Evolutionary conservation across 192 early-diverging fungal species (phyloP).

Genomic region (Pecoramyces ruminantium): DNA sequence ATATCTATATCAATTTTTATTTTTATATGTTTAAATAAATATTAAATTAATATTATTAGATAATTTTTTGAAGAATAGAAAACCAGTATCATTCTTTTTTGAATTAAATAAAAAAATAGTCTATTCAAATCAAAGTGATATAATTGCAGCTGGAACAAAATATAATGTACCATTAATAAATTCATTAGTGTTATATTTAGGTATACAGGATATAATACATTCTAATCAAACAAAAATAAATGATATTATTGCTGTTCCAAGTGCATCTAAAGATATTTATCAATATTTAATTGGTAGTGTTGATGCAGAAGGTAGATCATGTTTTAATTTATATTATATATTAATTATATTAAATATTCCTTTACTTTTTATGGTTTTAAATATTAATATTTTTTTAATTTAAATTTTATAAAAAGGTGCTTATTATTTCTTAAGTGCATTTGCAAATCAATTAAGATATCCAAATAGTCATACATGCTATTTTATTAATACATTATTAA

Average conservation of each 20-base stretch:
- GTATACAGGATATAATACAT: constrained; percentile 54
- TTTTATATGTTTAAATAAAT: no score
- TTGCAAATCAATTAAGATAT: constrained; percentile 92
- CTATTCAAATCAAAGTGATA: constrained; percentile 7
- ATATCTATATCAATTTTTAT: no score
- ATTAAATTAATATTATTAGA: no score
- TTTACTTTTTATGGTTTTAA: no score
- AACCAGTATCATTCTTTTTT: constrained; percentile 34
- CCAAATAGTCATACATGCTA: constrained; percentile 95
- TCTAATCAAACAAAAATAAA: constrained; percentile 5
- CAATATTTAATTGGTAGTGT: constrained; percentile 55
- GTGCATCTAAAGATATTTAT: constrained; percentile 68
- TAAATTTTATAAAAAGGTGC: constrained; percentile 29
- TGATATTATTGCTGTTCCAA: constrained; percentile 11
- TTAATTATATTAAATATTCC: background rate
- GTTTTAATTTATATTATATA: no score
- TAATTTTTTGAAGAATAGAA: constrained; percentile 40
- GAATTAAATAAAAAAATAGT: constrained; percentile 34
- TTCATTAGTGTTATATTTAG: constrained; percentile 72
- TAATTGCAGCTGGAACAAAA: constrained; percentile 7
- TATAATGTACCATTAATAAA: constrained; percentile 76
- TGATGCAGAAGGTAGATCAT: constrained; percentile 46
- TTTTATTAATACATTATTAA: constrained; percentile 73
- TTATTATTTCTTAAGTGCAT: constrained; percentile 76
- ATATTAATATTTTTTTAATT: constrained; percentile 2